Conservation (phyloP, 768 basidiomycete genomes). For the Rhizopogon roseolus region DNA sequence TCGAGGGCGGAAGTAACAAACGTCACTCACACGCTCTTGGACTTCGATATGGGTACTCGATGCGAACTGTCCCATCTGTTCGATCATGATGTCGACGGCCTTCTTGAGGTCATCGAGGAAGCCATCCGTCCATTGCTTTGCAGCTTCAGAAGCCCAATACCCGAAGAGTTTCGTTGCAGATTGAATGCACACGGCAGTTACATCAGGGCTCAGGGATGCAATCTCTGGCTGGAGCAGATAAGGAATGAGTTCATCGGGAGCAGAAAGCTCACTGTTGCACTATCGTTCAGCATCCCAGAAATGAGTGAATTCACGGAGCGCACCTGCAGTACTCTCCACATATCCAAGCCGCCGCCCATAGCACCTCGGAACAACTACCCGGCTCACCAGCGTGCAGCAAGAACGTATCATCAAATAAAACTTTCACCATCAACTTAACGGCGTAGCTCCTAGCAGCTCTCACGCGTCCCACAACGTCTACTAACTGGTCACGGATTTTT, state of each 20-base stretch:
- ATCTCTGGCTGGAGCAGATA: conserved; percentile 62
- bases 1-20: not conserved
- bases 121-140: conserved; percentile 74
- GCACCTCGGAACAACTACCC: conserved; percentile 75
- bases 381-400: conserved; percentile 61
- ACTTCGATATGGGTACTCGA: conserved; percentile 75
- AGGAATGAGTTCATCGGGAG: conserved; percentile 69
- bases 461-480: conserved; percentile 85
- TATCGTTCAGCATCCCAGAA: conserved; percentile 1
- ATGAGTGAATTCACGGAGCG: conserved; percentile 20
- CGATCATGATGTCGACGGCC: conserved; percentile 58
- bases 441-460: conserved; percentile 70
- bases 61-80: conserved; percentile 54
- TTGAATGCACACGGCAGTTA: conserved; percentile 76
- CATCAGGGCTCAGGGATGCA: conserved; percentile 54
- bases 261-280: conserved; percentile 60
- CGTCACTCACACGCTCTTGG: conserved; percentile 74
- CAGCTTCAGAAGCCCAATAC: conserved; percentile 72
- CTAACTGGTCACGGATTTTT: conserved; percentile 76
- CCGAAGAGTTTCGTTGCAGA: conserved; percentile 86
- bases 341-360: conserved; percentile 96
- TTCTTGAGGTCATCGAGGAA: conserved; percentile 59
- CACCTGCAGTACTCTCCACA: conserved; percentile 93
- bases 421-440: conserved; percentile 76
- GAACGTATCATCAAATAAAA: conserved; percentile 77